phyloP scores from a whole-genome alignment of 75 land plant genomes.

The Isoetes taiwanensis region DNA sequence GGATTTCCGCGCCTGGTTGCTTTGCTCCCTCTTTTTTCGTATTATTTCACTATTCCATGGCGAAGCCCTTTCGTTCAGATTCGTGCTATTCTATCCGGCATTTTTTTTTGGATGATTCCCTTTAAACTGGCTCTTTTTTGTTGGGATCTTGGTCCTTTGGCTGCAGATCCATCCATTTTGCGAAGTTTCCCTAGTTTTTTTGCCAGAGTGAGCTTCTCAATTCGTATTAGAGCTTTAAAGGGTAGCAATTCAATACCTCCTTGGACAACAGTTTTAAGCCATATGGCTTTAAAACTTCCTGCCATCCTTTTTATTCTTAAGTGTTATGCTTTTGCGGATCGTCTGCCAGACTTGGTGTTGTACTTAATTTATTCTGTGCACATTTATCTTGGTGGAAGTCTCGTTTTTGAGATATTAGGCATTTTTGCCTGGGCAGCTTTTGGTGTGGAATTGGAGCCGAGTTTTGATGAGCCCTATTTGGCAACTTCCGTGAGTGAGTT shows the following conservation, averaged over 20 bases:
- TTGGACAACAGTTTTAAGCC: too few species aligned
- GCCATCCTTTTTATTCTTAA: slow-evolving; percentile 7
- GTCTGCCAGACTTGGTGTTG: slow-evolving; percentile 7
- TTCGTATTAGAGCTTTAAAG: too few species aligned
- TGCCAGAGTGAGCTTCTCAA: slow-evolving; percentile 12
- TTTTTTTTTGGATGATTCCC: slow-evolving; percentile 45
- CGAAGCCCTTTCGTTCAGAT: slow-evolving; percentile 22
- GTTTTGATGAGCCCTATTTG: neutral
- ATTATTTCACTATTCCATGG: slow-evolving; percentile 30
- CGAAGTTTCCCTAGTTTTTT: slow-evolving; percentile 13
- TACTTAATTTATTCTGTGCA: slow-evolving; percentile 20
- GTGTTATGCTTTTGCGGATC: slow-evolving; percentile 1
- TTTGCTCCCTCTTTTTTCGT: slow-evolving; percentile 30
- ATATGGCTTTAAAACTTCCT: too few species aligned
- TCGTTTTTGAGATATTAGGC: slow-evolving; percentile 25
- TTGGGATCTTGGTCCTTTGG: slow-evolving; percentile 43
- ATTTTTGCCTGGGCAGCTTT: slow-evolving; percentile 12
- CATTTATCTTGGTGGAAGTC: slow-evolving; percentile 27
- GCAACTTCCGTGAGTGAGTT: neutral
- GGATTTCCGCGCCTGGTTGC: slow-evolving; percentile 40
- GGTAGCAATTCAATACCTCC: too few species aligned
- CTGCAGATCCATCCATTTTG: slow-evolving; percentile 9
- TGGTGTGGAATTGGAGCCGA: slow-evolving; percentile 39
- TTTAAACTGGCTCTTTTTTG: slow-evolving; percentile 63
- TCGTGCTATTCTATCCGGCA: slow-evolving; percentile 28